Evolutionary conservation across 2,329 filamentous ascomycete species (phyloP), one percentile per base, ranked within the genome.

Genomic region (Hypocrella siamensis): DNA sequence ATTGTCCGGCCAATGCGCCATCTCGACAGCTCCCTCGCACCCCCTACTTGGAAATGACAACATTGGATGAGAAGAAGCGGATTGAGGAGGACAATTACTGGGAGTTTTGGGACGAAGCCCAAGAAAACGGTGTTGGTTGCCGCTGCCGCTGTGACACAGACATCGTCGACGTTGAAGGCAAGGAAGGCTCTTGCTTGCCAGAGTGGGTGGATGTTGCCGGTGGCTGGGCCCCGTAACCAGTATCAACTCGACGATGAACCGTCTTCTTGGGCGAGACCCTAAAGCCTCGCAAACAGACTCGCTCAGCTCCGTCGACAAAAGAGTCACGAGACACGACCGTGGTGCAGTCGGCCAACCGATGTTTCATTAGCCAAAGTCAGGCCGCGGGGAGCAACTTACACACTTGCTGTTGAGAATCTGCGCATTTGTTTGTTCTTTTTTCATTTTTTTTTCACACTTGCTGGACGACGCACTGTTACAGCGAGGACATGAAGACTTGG

Each of bases 121-220:
- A 90, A 60, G 86, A 94, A 60, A 96, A 96, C 46, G 90, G 90
- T 24, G 86, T 98, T 7, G 90, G 90, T 24, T 98, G 90, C 60
- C 76, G 90, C 47, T 98, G 90, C 64, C 78, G 80, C 51, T 98
- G 90, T 56, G 90, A 98, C 50, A 94, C 85, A 4, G 90, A 98
- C 51, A 92, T 96, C 49, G 83, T 88, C 32, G 90, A 98, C 50
- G 86, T 98, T 17, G 90, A 98, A 61, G 86, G 85, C 55, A 98
- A 96, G 58, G 82, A 93, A 52, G 90, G 90, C 38, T 93, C 84
- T 43, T 98, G 90, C 58, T 65, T 94, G 35, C 71, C 83, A 8
- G 85, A 98, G 58, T 98, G 90, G 90, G 90, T 98, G 11, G 84
- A 94, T 38, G 85, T 94, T 45, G 88, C 86, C 30, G 90, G 90